Evolutionary conservation across 2,329 filamentous ascomycete species (phyloP), one percentile per base, ranked within the genome.

Genomic region (Aphanocladium album): DNA sequence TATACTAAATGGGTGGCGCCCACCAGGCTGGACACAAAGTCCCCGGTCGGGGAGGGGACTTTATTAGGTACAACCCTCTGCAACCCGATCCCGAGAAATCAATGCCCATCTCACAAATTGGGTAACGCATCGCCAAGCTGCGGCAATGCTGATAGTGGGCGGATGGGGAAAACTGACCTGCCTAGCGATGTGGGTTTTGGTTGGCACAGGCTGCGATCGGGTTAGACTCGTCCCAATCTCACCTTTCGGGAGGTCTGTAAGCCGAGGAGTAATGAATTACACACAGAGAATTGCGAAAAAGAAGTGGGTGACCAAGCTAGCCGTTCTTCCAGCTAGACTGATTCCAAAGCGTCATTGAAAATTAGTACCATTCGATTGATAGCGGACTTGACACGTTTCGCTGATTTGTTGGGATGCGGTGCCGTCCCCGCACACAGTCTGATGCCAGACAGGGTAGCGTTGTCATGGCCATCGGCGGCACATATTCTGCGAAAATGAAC

Each of bases 331-430:
- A 27, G 8, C 30, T 19, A n/a, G 25, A 41, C 25, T 50, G 35
- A 39, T 57, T 50, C 55, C 55, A 50, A 49, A 50, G 55, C 55
- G 55, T 57, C 55, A 57, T 53, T 4, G 11, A 25, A 25, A 23
- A 23, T n/a, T 30, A 30, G 53, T 11, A 51, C 30, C 9, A 14
- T 11, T 16, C n/a, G 27, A 9, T 17, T 25, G 45, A 49, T 41
- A 27, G 19, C 21, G 47, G 33, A 33, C 21, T 53, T 7, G 43
- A 46, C 30, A 14, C 12, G 41, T 1, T 11, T 46, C 11, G 27
- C 33, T 53, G 50, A 53, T 39, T 53, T 53, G 50, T 53, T 35
- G 33, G 33, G 33, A 6, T 12, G 33, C 33, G 33, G 33, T 12
- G 33, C 33, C 33, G 33, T 35, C 33, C 33, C 30, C 49, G 49